Evolutionary conservation across 352 stramenopile species (phyloP), one percentile per base, ranked within the genome.

Genomic region (Pythium pyrilobum): DNA sequence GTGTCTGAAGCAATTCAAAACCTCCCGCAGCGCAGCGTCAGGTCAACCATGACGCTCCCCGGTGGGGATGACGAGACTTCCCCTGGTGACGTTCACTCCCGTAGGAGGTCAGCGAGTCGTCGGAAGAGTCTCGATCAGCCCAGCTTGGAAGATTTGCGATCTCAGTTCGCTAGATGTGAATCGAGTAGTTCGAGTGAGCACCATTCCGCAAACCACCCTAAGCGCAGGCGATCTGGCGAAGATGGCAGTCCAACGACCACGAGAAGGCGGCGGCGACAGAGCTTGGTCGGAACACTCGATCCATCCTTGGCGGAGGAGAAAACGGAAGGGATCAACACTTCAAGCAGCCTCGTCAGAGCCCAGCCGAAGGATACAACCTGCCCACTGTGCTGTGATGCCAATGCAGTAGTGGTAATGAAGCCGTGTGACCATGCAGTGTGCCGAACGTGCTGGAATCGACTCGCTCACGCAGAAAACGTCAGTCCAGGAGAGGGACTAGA

Each of bases 381-480:
- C 37, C 63, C 64, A 18, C 53, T 88, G 7, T 88, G 77, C 39
- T 86, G 58, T 18, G 69, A 58, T 31, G 63, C 69, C 6, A 41
- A 59, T 27, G 69, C 66, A 18, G 39, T 80, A 12, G 74, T 88
- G 36, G 56, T 66, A 10, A 83, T 88, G 77, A 63, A 78, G 21
- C 74, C 71, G 43, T 88, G 77, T 25, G 49, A 54, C 13, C 77
- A 88, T 36, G 49, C 47, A 0, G 72, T 88, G 4, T 88, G 77
- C 46, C 44, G 42, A n/a, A 55, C 50, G 43, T 71, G 64, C 64
- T 57, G 67, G 69, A 32, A 29, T 44, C 43, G 72, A 27, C 49
- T 73, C 9, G 38, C 15, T 9, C 43, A n/a, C 21, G 21, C 54
- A 18, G 12, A 53, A 5, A 16, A 37, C 12, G 24, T 11, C n/a